Conservation (phyloP, 305 asterid species). For the Euphrasia arctica region DNA sequence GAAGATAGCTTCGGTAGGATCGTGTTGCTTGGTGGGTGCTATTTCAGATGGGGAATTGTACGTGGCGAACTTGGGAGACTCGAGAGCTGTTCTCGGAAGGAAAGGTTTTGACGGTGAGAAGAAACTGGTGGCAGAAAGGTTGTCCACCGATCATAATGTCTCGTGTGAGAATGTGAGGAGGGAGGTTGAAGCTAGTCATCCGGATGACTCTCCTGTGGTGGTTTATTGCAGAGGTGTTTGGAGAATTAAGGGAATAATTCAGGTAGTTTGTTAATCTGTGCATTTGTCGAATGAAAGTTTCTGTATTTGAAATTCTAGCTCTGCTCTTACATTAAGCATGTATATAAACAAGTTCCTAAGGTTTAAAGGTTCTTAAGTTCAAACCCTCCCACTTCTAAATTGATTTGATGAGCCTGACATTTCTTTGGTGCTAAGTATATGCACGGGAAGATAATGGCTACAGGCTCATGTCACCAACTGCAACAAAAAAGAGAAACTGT, state of each 20-base stretch:
- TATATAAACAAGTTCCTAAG: no score
- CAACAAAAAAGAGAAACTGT: not conserved
- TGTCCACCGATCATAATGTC: conserved; percentile 92
- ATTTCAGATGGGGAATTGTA: conserved; percentile 69
- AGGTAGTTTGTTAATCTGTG: conserved; percentile 44
- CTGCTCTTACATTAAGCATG: not conserved
- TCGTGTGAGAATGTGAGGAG: conserved; percentile 73
- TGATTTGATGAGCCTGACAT: no score
- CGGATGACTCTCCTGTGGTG: conserved; percentile 73
- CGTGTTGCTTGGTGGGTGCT: conserved; percentile 91
- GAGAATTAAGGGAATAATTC: conserved; percentile 97
- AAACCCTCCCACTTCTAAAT: no score
- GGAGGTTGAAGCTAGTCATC: conserved; percentile 93
- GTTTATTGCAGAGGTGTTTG: conserved; percentile 85
- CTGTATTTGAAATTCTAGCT: not conserved
- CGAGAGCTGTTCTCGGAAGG: conserved; percentile 94
- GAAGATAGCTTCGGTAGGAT: conserved; percentile 86
- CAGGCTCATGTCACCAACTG: no score
- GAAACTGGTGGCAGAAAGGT: conserved; percentile 73
- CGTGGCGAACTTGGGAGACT: conserved; percentile 94
- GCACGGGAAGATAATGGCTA: not conserved
- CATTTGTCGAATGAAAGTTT: not conserved
- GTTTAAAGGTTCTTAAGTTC: no score
- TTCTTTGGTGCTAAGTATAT: not conserved
- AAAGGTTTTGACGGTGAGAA: conserved; percentile 63